Base-by-base conservation (phyloP, 2,329 filamentous ascomycete species). In the Dissoconium aciculare region DNA sequence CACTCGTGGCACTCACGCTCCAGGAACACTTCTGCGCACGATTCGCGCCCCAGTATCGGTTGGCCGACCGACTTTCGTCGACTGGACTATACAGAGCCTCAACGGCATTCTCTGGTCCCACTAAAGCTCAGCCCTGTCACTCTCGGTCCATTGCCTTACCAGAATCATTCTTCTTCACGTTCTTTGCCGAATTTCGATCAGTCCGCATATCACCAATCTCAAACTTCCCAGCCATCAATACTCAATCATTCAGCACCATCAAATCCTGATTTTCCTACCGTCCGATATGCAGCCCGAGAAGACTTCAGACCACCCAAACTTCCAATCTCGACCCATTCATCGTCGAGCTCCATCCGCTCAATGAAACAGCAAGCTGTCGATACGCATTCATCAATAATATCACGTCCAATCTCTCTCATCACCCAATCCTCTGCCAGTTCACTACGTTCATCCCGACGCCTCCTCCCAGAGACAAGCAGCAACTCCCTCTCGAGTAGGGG, bases 301-400 rank as follows among this genome's bases (percentile, higher is more conserved):
- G 11, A 21, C 16, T 4, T 25, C 12, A 4, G 17, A 4, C 27
- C 28, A 33, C 5, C n/a, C 26, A 27, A 15, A 5, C 8, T 23
- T n/a, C 19, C 19, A 8, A 23, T 43, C 4, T 41, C 42, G 4
- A 37, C 36, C 1, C 34, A 34, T 11, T 46, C 44, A 4, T 50
- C 45, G 8, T 44, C 41, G 6, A 43, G 46, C 40, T 39, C 56
- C 43, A 31, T 53, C 47, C 19, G 50, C 46, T 38, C 55, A 44
- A 27, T 53, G 46, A 19, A 53, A 45, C 46, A 58, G 44, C 32
- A 53, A 50, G 17, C 50, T 42, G 10, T 33, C 13, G 46, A 46
- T 11, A 34, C 30, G 11, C 31, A 30, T 21, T 33, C 38, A 11
- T 39, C 39, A 8, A 23, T 25, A 10, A 19, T 29, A 11, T 35